Conservation (phyloP, 2,329 filamentous ascomycete genomes). For the Cercospora zeina region DNA sequence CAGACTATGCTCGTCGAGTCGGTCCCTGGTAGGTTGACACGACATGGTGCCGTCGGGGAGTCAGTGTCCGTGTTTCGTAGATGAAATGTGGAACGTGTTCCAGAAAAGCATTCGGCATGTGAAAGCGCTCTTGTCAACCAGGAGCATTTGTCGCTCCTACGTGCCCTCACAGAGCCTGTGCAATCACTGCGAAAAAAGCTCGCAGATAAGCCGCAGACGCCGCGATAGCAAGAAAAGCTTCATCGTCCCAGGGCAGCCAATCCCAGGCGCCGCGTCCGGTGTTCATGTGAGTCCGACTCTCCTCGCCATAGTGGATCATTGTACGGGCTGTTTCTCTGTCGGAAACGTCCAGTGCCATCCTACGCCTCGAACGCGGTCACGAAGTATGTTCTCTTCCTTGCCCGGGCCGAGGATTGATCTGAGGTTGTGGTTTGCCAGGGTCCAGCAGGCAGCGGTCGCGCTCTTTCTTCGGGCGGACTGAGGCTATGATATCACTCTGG, state of each 20-base stretch:
- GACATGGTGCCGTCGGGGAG: conserved; percentile 17
- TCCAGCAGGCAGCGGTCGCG: conserved; percentile 12
- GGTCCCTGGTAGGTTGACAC: conserved; percentile 23
- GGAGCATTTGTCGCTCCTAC: background rate
- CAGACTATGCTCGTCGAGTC: conserved; percentile 21
- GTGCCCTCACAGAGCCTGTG: background rate
- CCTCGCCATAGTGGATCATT: conserved; percentile 18
- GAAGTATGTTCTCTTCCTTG: conserved; percentile 5
- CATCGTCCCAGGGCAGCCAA: conserved; percentile 6
- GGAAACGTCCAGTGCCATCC: conserved; percentile 21
- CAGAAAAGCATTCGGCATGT: background rate
- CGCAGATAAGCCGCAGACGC: background rate
- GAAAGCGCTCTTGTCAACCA: background rate
- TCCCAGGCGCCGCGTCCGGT: background rate
- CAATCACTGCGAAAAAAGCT: conserved; percentile 10
- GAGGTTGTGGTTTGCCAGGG: conserved; percentile 12
- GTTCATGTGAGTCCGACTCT: conserved; percentile 1
- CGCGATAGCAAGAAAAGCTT: conserved; percentile 11
- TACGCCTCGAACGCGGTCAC: conserved; percentile 7
- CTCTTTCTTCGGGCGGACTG: conserved; percentile 15
- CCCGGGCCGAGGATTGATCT: conserved; percentile 19
- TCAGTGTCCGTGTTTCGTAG: background rate
- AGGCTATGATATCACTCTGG: conserved; percentile 16
- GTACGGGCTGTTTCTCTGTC: conserved; percentile 19
- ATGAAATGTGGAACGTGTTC: conserved; percentile 17